Evolutionary conservation across 805 yeast species (phyloP).

Genomic region (Candida tammaniensis): DNA sequence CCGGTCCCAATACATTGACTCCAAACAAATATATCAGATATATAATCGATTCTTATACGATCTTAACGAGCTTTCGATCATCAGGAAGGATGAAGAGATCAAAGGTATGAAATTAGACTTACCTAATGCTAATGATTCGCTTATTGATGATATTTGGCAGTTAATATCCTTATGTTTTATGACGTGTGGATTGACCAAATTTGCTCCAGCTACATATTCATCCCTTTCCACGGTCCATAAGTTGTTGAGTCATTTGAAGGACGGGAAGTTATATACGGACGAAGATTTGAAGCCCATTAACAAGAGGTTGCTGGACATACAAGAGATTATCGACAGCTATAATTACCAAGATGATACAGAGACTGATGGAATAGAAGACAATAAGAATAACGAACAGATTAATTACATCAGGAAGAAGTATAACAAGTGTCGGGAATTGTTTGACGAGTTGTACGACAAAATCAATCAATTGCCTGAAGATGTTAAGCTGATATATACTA

Average conservation of each 20-base stretch:
- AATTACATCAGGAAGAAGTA: constrained; percentile 63
- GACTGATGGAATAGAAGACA: constrained; percentile 13
- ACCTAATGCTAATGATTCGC: constrained; percentile 62
- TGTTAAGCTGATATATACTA: constrained; percentile 47
- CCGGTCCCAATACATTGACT: constrained; percentile 60
- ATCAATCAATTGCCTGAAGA: constrained; percentile 42
- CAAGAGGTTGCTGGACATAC: constrained; percentile 68
- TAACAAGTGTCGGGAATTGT: constrained; percentile 57
- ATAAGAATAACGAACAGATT: constrained; percentile 48
- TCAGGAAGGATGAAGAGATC: constrained; percentile 49
- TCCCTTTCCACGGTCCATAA: constrained; percentile 84
- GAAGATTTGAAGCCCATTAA: constrained; percentile 80
- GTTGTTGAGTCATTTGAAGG: constrained; percentile 76
- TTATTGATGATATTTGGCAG: constrained; percentile 88
- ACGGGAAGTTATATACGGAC: constrained; percentile 76
- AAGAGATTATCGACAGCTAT: constrained; percentile 51
- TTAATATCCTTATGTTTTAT: constrained; percentile 80
- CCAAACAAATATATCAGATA: constrained; percentile 60
- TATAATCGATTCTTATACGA: constrained; percentile 57
- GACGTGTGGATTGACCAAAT: constrained; percentile 85
- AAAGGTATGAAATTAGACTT: constrained; percentile 32
- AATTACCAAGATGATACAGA: constrained; percentile 24
- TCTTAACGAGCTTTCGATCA: constrained; percentile 50
- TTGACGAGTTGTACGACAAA: constrained; percentile 52
- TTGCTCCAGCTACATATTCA: constrained; percentile 94